Conservation (phyloP, 2,329 filamentous ascomycete species). For the Colletotrichum chrysophilum region DNA sequence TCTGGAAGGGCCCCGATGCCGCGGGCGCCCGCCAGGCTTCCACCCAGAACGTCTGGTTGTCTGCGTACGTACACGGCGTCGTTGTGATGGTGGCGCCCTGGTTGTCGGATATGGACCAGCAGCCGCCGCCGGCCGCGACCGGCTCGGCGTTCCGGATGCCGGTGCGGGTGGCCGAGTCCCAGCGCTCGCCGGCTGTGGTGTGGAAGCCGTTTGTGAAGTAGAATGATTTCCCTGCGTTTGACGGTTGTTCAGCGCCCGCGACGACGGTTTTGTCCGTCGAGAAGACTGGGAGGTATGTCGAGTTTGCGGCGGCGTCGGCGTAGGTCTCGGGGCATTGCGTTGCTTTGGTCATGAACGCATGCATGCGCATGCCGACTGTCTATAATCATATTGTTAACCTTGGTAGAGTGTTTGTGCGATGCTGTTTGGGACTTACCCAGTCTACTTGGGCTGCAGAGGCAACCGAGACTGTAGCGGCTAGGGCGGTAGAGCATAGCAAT, state of each 20-base stretch:
- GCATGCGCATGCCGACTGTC: not conserved
- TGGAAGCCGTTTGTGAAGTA: not conserved
- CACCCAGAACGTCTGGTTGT: not conserved
- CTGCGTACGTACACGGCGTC: not conserved
- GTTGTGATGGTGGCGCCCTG: not conserved
- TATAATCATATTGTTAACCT: accelerated
- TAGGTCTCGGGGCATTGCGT: not conserved
- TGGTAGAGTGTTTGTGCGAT: not conserved
- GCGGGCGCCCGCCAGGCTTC: not conserved
- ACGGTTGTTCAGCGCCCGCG: not conserved
- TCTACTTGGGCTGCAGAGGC: not conserved
- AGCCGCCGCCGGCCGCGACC: not conserved
- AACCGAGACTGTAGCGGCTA: not conserved
- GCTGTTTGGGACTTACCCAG: not conserved
- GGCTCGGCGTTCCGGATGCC: not conserved
- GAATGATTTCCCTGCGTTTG: not conserved
- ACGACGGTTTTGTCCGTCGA: not conserved
- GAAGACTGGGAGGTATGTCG: not conserved
- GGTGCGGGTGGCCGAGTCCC: not conserved
- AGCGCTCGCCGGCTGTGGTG: not conserved
- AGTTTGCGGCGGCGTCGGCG: not conserved
- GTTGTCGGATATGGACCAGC: not conserved
- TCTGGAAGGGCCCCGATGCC: not conserved
- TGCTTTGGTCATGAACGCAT: not conserved
- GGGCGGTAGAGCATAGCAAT: not conserved